Evolutionary conservation across 805 yeast species (phyloP).

Genomic region (Ogataea pilisensis): DNA sequence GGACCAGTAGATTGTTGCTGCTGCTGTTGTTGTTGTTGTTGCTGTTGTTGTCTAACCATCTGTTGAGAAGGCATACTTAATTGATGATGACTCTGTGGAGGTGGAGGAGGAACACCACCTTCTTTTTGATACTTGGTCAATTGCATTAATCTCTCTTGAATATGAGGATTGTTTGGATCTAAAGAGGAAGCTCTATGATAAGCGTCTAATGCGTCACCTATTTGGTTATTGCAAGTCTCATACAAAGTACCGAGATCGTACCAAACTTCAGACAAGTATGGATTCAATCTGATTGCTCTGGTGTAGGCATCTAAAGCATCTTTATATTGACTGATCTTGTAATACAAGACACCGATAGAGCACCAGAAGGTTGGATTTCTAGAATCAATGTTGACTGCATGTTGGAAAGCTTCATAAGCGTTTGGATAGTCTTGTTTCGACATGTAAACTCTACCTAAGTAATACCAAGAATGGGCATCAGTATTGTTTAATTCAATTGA

Average conservation of each 20-base stretch:
- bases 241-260: conserved; percentile 95
- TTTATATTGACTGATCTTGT: conserved; percentile 92
- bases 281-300: conserved; percentile 91
- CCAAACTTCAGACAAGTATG: conserved; percentile 97
- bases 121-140: conserved; percentile 68
- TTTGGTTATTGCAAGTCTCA: conserved; percentile 95
- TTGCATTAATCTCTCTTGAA: conserved; percentile 87
- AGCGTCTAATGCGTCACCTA: conserved; percentile 93
- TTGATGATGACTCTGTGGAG: conserved; percentile 61
- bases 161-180: conserved; percentile 92
- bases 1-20: conserved; percentile 28
- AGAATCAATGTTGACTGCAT: conserved; percentile 94
- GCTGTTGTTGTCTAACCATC: conserved; percentile 34
- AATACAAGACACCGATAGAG: conserved; percentile 90
- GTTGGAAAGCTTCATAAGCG: conserved; percentile 98
- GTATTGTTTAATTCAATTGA: conserved; percentile 83
- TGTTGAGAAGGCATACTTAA: conserved; percentile 35
- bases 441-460: conserved; percentile 95
- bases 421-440: conserved; percentile 90
- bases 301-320: conserved; percentile 98
- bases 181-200: conserved; percentile 93
- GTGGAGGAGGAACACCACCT: conserved; percentile 51
- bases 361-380: conserved; percentile 99
- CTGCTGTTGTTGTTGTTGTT: conserved; percentile 31
- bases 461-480: conserved; percentile 97